Percentiles rank a stretch among this genome's conserved stretches.
These are phyloP conservation scores for Macroventuria anomochaeta DNA, from an alignment of 2,329 filamentous ascomycete genomes.

Conservation along the genomic window DNA sequence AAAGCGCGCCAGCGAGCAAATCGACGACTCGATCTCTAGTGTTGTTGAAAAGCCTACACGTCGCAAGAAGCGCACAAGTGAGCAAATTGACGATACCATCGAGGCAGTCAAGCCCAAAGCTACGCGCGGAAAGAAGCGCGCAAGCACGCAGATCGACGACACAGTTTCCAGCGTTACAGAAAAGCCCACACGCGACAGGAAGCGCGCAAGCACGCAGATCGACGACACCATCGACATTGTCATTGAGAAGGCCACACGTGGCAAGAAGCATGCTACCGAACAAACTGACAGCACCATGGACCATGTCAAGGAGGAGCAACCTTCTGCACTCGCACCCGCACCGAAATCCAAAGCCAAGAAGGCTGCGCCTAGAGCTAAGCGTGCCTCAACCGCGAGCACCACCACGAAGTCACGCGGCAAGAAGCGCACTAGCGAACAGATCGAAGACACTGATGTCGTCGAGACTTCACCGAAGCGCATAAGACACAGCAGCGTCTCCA, in stretches of 20 bases:
- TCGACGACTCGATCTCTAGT: constrained; percentile 15
- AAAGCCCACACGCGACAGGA: constrained; percentile 24
- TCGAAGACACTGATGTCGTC: constrained; percentile 14
- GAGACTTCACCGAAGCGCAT: constrained; percentile 21
- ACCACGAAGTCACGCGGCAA: constrained; percentile 13
- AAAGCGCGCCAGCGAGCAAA: constrained; percentile 31
- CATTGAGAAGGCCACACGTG: constrained; percentile 15
- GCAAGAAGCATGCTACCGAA: constrained; percentile 25
- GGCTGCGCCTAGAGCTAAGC: constrained; percentile 24
- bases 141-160: constrained; percentile 25
- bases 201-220: constrained; percentile 25
- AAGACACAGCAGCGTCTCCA: constrained; percentile 31
- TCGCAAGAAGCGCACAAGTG: constrained; percentile 24
- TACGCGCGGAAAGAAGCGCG: constrained; percentile 24
- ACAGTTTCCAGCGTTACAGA: constrained; percentile 4
- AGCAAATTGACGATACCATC: constrained; percentile 9
- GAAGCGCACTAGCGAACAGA: constrained; percentile 26
- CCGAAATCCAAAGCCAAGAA: constrained; percentile 12
- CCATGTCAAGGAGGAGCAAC: not conserved
- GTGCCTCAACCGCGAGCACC: constrained; percentile 27
- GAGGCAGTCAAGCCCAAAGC: constrained; percentile 7
- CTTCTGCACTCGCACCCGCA: constrained; percentile 1
- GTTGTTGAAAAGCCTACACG: constrained; percentile 9
- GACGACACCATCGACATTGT: constrained; percentile 8
- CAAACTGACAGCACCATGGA: constrained; percentile 10